Percentiles rank a stretch among this genome's conserved stretches.
phyloP scores from a whole-genome alignment of 352 stramenopile species.

The Peronospora farinosa region DNA sequence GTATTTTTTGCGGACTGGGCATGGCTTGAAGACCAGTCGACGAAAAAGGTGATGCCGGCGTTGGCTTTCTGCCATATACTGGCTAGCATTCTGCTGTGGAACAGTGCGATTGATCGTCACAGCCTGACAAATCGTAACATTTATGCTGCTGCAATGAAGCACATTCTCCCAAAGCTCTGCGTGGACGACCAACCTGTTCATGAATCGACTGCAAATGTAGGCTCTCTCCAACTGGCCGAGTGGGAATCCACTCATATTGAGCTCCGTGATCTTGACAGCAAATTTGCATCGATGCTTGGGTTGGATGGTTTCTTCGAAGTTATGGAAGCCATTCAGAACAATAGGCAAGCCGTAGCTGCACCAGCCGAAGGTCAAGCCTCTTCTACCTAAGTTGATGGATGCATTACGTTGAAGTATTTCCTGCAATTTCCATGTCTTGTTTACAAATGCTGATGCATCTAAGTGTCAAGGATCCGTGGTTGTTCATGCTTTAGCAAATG shows the following conservation, averaged over 20 bases:
- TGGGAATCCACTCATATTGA: conserved; percentile 25
- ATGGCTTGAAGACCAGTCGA: conserved; percentile 57
- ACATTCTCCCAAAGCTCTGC: conserved; percentile 22
- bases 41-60: conserved; percentile 29
- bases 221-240: conserved; percentile 15
- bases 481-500: too few relatives aligned
- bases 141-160: conserved; percentile 23
- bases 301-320: conserved; percentile 35
- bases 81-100: conserved; percentile 37
- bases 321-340: conserved; percentile 27
- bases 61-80: conserved; percentile 53
- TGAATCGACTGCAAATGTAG: conserved; percentile 3
- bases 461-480: too few relatives aligned
- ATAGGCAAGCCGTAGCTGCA: conserved; percentile 13
- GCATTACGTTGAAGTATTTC: conserved; percentile 12
- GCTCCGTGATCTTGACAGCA: conserved; percentile 25
- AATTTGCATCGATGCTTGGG: conserved; percentile 23
- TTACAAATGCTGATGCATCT: too few relatives aligned
- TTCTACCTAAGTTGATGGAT: conserved; percentile 10
- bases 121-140: conserved; percentile 23
- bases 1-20: conserved; percentile 56
- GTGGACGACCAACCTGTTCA: conserved; percentile 14
- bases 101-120: conserved; percentile 31
- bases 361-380: background rate
- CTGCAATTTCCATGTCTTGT: conserved; percentile 5